phyloP scores from a whole-genome alignment of 2,329 filamentous ascomycete species.

The Cladophialophora carrionii region DNA sequence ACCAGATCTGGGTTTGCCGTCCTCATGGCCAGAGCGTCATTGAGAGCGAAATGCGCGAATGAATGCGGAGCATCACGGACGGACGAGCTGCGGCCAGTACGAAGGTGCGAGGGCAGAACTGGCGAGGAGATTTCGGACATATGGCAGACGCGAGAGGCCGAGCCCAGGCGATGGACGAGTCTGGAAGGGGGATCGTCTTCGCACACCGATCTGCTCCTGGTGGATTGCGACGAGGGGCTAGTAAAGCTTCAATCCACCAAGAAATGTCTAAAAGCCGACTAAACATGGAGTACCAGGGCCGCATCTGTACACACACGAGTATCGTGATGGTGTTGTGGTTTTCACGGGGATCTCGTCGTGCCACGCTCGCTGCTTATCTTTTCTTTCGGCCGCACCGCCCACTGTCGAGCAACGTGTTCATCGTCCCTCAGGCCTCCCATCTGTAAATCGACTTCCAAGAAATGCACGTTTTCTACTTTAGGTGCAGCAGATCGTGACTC shows the following conservation, averaged over 20 bases:
- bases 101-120: not conserved
- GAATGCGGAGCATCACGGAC: not conserved
- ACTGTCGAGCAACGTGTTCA: not conserved
- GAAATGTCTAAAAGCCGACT: not conserved
- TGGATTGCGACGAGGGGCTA: not conserved
- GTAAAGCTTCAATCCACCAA: not conserved
- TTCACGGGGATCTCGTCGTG: not conserved
- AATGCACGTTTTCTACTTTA: not conserved
- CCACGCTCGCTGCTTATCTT: not conserved
- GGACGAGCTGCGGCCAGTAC: not conserved
- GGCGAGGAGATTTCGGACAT: constrained; percentile 1
- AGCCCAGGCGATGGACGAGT: not conserved
- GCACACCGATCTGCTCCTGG: not conserved
- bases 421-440: not conserved
- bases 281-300: no score
- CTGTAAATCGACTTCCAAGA: not conserved
- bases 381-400: not conserved
- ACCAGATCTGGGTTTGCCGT: not conserved
- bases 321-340: not conserved
- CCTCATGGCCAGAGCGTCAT: not conserved
- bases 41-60: not conserved
- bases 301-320: no score
- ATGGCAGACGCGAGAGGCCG: not conserved
- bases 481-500: not conserved
- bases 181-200: not conserved